Evolutionary conservation across 306 rosid species (phyloP).

Genomic region (Quercus parvula): DNA sequence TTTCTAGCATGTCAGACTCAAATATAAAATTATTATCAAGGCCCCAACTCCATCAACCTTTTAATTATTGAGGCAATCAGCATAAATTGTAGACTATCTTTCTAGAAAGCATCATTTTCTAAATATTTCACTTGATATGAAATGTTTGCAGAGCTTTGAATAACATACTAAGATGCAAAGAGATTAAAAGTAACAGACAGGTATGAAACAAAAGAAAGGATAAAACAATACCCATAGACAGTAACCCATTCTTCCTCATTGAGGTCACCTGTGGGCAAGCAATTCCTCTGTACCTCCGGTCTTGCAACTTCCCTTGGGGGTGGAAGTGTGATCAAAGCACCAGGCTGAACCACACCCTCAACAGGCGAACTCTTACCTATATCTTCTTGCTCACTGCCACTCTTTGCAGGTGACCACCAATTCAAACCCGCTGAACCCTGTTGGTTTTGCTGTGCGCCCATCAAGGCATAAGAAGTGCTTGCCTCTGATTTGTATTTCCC

Average conservation of each 20-base stretch:
- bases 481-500: constrained; percentile 62
- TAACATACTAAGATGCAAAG: neutral
- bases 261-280: constrained; percentile 63
- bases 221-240: constrained; percentile 74
- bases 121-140: neutral
- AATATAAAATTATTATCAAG: neutral
- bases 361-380: constrained; percentile 86
- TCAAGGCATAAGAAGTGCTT: constrained; percentile 71
- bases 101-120: too few species aligned
- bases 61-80: neutral
- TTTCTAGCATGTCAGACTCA: neutral
- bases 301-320: constrained; percentile 89
- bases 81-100: neutral
- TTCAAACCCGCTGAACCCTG: constrained; percentile 57
- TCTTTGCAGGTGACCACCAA: constrained; percentile 84
- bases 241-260: constrained; percentile 97
- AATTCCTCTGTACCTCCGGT: constrained; percentile 77
- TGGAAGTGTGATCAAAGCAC: constrained; percentile 85
- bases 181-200: neutral
- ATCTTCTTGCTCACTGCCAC: constrained; percentile 74
- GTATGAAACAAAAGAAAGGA: constrained; percentile 6
- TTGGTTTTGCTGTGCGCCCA: constrained; percentile 62
- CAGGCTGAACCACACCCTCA: constrained; percentile 91
- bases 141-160: neutral
- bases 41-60: too few species aligned